Evolutionary conservation across 495 filamentous ascomycete species (phyloP), one percentile per base, ranked within the genome.

Genomic region (Filosporella fistucella): DNA sequence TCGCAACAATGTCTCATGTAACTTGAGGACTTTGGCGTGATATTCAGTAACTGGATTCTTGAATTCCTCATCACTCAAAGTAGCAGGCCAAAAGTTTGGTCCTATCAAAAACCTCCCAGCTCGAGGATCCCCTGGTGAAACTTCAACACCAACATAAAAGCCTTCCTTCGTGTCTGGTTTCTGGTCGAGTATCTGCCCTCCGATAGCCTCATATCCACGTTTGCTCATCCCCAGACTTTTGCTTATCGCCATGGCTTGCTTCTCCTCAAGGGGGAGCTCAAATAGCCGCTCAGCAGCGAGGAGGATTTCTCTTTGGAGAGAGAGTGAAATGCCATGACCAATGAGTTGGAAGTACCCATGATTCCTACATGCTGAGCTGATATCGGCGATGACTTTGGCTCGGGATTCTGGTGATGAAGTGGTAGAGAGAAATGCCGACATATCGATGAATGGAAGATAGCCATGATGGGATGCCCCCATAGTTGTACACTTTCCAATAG

Each of bases 331-430:
- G 3, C 65, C 63, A 23, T 60, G 56, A 22, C 63, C 65, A 29
- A 67, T 64, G 21, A 79, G 68, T 24, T 77, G 72, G 56, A 81
- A 78, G 58, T 81, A 82, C 0, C 78, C 77, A 24, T 73, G 70
- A 6, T 67, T 64, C 0, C 65, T 63, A 47, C 75, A 80, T 1
- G 74, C 76, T 26, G 68, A 61, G 20, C 63, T 65, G 17, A 81
- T 34, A 4, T n/a, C 22, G 3, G 3, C 33, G 16, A 46, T 26
- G 11, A 52, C 36, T 2, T 10, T 12, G 10, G 24, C 36, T 10
- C 34, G 30, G 14, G 9, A 30, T 37, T 35, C 20, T 39, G 13
- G 2, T 3, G 43, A 35, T n/a, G n/a, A n/a, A n/a, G n/a, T n/a
- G n/a, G n/a, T n/a, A n/a, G n/a, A n/a, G n/a, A n/a, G n/a, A n/a